Percentiles rank a stretch among this genome's conserved stretches.
These are phyloP conservation scores for Parsonsia alboflavescens DNA, from an alignment of 257 asterid species.

Conservation along the genomic window DNA sequence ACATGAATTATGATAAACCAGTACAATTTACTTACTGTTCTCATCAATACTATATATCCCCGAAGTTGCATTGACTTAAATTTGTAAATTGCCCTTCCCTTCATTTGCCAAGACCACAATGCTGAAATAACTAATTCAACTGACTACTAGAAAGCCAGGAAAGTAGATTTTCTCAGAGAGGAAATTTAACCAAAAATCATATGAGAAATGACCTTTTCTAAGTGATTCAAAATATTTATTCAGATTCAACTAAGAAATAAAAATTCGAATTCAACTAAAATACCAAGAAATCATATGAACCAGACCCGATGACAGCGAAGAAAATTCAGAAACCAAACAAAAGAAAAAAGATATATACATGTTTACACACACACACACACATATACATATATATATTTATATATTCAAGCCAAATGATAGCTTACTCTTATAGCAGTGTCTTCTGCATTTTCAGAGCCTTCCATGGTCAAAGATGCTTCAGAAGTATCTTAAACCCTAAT, in stretches of 20 bases:
- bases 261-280: not conserved
- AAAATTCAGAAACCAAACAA: not conserved
- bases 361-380: not conserved
- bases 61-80: not conserved
- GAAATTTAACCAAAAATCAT: not conserved
- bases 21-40: not conserved
- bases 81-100: not conserved
- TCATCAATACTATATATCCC: not conserved
- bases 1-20: not conserved
- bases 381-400: no score
- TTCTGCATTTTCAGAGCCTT: constrained; percentile 10
- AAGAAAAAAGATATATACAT: not conserved
- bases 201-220: not conserved
- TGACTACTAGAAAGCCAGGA: not conserved
- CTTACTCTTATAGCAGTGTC: not conserved
- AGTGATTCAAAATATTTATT: not conserved
- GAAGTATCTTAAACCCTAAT: constrained; percentile 5
- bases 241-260: not conserved
- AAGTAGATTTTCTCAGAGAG: not conserved
- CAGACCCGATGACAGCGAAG: not conserved
- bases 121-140: not conserved
- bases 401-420: no score
- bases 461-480: constrained; percentile 8
- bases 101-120: not conserved
- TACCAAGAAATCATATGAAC: not conserved